Base-by-base conservation (phyloP, 352 stramenopile species). In the Phytophthora sp. region DNA sequence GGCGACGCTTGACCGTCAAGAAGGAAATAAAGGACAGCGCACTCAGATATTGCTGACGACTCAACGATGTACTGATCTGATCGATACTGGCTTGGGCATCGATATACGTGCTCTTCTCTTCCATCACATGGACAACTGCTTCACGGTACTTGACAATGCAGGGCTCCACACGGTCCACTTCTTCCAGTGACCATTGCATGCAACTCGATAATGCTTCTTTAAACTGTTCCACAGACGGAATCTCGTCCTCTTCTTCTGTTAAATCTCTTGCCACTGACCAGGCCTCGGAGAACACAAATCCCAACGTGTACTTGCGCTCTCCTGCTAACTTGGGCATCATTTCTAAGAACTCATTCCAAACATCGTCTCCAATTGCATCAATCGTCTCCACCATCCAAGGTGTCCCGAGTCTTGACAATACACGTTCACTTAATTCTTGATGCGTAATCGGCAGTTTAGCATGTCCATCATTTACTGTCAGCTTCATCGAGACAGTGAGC, bases 51-150 rank as follows among this genome's bases (percentile, higher is more conserved):
- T 95, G 87, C 31, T 83, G 67, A 29, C 84, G 79, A 26, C 80
- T 60, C 33, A 93, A 60, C 3, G 74, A 77, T n/a, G 89, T 76
- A 20, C 64, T 80, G 36, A 95, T 91, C 36, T 90, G 73, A 52
- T 95, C 87, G 9, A 95, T 77, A n/a, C 33, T 77, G 6, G 85
- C 84, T 41, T 80, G 78, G 1, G 82, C 85, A 41, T 93, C 84
- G 54, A 95, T 87, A 61, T 93, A 95, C n/a, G 87, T 95, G 72
- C 80, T 93, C 46, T 95, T 95, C 52, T 95, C 87, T 38, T 93
- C 78, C 70, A 95, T 89, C 21, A 94, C 79, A 35, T 93, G 82
- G 23, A 95, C 82, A 23, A 94, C 88, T 0, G 86, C 86, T 26
- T 91, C 85, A 12, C 85, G 82, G 55, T 93, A 95, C 45, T 84